Conservation (phyloP, 2,329 filamentous ascomycete genomes). For the Ceratocystis cacaofunesta region DNA sequence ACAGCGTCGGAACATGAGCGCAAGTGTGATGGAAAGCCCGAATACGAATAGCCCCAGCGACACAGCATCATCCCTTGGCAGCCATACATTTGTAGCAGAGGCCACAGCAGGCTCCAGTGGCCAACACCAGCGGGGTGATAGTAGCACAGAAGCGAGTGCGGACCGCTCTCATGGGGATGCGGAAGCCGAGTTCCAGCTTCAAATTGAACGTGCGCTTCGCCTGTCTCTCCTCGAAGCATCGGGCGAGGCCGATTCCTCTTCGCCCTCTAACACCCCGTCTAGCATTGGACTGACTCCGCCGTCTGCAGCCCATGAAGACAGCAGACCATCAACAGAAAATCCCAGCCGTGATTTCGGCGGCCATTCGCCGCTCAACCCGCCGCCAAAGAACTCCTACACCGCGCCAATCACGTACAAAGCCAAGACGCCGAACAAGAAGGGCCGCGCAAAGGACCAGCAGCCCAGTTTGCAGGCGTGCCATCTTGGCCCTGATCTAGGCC, state of each 20-base stretch:
- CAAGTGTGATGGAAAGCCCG: slow-evolving; percentile 1
- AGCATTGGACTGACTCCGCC: slow-evolving; percentile 16
- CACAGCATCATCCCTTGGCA: slow-evolving; percentile 35
- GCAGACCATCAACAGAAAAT: not conserved
- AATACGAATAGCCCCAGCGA: slow-evolving; percentile 31
- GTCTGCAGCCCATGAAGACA: not conserved
- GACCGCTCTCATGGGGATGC: slow-evolving; percentile 16
- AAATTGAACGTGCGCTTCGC: slow-evolving; percentile 48
- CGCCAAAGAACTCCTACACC: slow-evolving; percentile 7
- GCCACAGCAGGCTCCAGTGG: not conserved
- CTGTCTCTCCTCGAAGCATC: slow-evolving; percentile 41
- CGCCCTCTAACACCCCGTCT: not conserved
- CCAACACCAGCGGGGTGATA: not conserved
- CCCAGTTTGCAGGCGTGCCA: too few species aligned
- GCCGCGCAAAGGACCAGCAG: not conserved
- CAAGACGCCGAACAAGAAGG: slow-evolving; percentile 5
- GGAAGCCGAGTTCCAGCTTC: slow-evolving; percentile 43
- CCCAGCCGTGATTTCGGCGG: not conserved
- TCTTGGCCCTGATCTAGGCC: too few species aligned
- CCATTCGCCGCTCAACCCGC: slow-evolving; percentile 6
- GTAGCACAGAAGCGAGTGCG: not conserved
- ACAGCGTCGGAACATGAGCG: slow-evolving; percentile 29
- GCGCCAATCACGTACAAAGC: slow-evolving; percentile 5
- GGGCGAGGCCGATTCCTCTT: not conserved
- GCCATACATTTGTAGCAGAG: slow-evolving; percentile 25